Percentiles rank a stretch among this genome's conserved stretches.
phyloP scores from a whole-genome alignment of 108 stramenopile genomes.

The Licmophora abbreviata region DNA sequence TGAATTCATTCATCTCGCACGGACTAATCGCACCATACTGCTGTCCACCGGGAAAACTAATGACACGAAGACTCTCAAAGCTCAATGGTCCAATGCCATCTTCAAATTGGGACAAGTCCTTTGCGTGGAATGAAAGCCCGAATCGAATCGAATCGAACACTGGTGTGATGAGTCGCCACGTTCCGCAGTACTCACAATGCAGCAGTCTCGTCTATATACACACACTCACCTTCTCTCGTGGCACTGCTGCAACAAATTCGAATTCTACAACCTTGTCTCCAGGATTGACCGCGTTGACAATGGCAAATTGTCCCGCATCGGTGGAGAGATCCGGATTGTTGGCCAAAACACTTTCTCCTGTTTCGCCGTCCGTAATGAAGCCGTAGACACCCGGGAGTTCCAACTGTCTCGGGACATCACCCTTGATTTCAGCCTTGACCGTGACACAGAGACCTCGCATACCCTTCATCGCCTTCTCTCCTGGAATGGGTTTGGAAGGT shows the following conservation, averaged over 20 bases:
- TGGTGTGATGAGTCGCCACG: neutral
- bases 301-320: constrained; percentile 91
- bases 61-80: constrained; percentile 57
- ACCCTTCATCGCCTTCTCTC: constrained; percentile 92
- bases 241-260: constrained; percentile 84
- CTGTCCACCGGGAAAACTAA: constrained; percentile 86
- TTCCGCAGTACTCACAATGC: neutral
- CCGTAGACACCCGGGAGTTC: constrained; percentile 82
- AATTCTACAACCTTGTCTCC: constrained; percentile 68
- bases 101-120: constrained; percentile 50
- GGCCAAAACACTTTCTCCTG: constrained; percentile 78
- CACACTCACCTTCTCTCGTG: constrained; percentile 53
- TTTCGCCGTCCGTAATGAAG: constrained; percentile 58
- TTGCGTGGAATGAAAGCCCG: neutral
- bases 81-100: constrained; percentile 79
- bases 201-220: neutral
- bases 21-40: constrained; percentile 91
- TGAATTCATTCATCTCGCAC: constrained; percentile 94
- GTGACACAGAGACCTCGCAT: constrained; percentile 85
- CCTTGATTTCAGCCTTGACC: constrained; percentile 59
- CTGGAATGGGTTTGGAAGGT: constrained; percentile 79
- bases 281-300: constrained; percentile 51
- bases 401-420: constrained; percentile 40
- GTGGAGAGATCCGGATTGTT: constrained; percentile 88
- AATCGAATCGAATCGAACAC: neutral